Evolutionary conservation across 2,329 filamentous ascomycete genomes (phyloP), one percentile per base, ranked within the genome.

Genomic region (Sporothrix protearum): DNA sequence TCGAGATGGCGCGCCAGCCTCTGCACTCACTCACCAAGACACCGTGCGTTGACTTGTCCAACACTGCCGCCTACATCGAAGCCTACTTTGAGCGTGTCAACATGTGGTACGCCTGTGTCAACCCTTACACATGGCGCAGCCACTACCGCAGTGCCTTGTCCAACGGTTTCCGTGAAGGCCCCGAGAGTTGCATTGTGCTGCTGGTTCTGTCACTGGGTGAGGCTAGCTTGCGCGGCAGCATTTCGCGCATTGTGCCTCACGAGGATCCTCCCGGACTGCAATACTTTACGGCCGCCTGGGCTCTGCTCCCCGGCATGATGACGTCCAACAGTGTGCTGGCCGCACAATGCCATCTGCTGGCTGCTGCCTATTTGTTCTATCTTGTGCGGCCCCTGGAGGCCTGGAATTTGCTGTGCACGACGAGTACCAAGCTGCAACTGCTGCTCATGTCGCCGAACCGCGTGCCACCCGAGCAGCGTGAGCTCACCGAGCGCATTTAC

Each of bases 31-130:
- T 90, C 63, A 89, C 89, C 14, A 89, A 89, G 76, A 87, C 86
- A 0, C 86, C 87, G 0, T 88, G 86, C 75, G 85, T 94, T 72
- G 91, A 94, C 78, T 81, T 94, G 57, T 91, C 90, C 59, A 93
- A 93, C 78, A 91, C 90, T 1, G 86, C 89, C 63, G 86, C 89
- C 3, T 94, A 94, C 78, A 90, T 93, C 53, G 89, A 92, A 77
- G 90, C 92, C 0, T 95, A 93, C 79, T 96, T 95, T 77, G 89
- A 91, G 72, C 86, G 90, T 55, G 92, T 94, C 73, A 95, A 95
- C 75, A 86, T 94, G 2, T 95, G 92, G 91, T 95, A 95, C 77
- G 92, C 92, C 10, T 93, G 91, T 76, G 91, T 96, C 45, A 94
- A 94, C 78, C 92, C 92, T 0, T 92, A 92, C 79, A 92, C 89